phyloP scores from a whole-genome alignment of 345 rosid species.

The sweet orange (Citrus sinensis) region DVS_A1.0 CM039169.1:27496501-27497000 shows the following conservation, averaged over 20 bases:
- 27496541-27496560: background rate
- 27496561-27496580: background rate
- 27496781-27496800: slow-evolving; percentile 47
- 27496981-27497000: slow-evolving; percentile 29
- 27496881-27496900: slow-evolving; percentile 24
- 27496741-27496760: slow-evolving; percentile 15
- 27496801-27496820: slow-evolving; percentile 30
- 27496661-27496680: background rate
- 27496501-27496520: slow-evolving; percentile 16
- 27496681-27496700: background rate
- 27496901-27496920: slow-evolving; percentile 40
- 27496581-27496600: slow-evolving; percentile 10
- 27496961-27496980: slow-evolving; percentile 24
- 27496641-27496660: slow-evolving; percentile 30
- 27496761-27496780: slow-evolving; percentile 37
- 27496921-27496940: slow-evolving; percentile 34
- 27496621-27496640: slow-evolving; percentile 25
- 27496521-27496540: slow-evolving; percentile 24
- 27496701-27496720: background rate
- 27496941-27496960: slow-evolving; percentile 29
- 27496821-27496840: background rate
- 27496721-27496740: background rate
- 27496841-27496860: background rate
- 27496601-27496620: slow-evolving; percentile 23
- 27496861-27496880: background rate